phyloP scores from a whole-genome alignment of 176 grass and related monocot genomes.

The Hyparrhenia diplandra region DNA sequence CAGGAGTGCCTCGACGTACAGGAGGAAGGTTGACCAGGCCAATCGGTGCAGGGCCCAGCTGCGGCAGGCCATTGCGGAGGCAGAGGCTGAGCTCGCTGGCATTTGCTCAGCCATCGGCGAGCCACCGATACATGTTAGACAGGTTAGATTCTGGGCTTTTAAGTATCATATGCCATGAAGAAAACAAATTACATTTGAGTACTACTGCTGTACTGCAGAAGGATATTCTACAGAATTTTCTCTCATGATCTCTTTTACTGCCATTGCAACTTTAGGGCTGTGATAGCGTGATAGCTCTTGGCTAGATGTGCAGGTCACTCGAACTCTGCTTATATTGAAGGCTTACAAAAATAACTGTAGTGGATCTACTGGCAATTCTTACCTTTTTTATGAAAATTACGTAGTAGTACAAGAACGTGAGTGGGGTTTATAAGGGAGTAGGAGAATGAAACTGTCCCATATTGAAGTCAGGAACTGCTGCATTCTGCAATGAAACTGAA shows the following conservation, averaged over 20 bases:
- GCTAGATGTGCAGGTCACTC: not conserved
- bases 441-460: constrained; percentile 38
- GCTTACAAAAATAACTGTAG: not conserved
- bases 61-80: constrained; percentile 58
- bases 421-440: constrained; percentile 68
- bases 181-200: not conserved
- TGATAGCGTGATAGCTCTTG: not conserved
- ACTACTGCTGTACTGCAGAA: not conserved
- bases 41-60: constrained; percentile 60
- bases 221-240: not conserved
- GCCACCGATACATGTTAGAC: constrained; percentile 41
- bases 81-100: constrained; percentile 66
- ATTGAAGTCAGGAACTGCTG: not conserved
- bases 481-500: not conserved
- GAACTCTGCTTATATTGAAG: too few relatives aligned
- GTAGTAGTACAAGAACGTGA: constrained; percentile 50
- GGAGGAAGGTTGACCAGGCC: constrained; percentile 71
- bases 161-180: not conserved
- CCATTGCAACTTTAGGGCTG: not conserved
- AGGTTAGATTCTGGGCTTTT: constrained; percentile 46
- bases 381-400: not conserved
- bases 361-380: not conserved
- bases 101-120: constrained; percentile 78
- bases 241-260: not conserved
- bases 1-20: constrained; percentile 72